Base-by-base conservation (phyloP, 352 stramenopile genomes). In the Pilasporangium apinafurcum region DNA sequence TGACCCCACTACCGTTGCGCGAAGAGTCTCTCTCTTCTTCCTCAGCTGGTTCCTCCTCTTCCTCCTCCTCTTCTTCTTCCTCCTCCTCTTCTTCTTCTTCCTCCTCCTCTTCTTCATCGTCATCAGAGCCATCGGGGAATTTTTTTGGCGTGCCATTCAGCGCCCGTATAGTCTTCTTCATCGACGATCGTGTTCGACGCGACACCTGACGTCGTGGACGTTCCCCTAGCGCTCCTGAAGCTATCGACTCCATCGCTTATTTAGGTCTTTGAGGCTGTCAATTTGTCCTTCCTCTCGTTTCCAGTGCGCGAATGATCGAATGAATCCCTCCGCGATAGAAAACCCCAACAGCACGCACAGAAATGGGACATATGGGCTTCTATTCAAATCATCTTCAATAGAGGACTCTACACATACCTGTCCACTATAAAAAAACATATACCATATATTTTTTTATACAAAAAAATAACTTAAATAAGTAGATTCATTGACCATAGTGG, bases 71-170 rank as follows among this genome's bases (percentile, higher is more conserved):
- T 20, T 84, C 74, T 1, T 77, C 71, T 16, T 76, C 67, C 8
- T 76, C 65, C 27, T 77, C 68, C 10, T 69, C 59, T 9, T 76
- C 62, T 17, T 76, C 68, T 14, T 83, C 65, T 27, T 75, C 75
- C 20, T 81, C 73, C 8, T 72, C 75, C 6, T 60, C 61, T 22
- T 73, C 59, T 14, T 72, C 64, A 26, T 64, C 56, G 17, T 44
- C 59, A 13, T 62, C 69, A 10, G 53, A 69, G 10, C 46, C 50
- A 8, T 37, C 53, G 49, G 18, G 25, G 8, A 20, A 8, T 66
- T 47, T 5, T 29, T 38, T 6, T 43, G 13, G 18, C 17, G n/a
- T n/a, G 4, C 30, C 39, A 22, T 33, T 30, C 28, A 48, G 35
- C 36, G 27, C 28, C 21, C 65, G 58, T 14, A 46, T 50, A 33